Evolutionary conservation across 129 eudicot genomes (phyloP), one percentile per base, ranked within the genome.

Genomic region (Erigeron canadensis): DNA sequence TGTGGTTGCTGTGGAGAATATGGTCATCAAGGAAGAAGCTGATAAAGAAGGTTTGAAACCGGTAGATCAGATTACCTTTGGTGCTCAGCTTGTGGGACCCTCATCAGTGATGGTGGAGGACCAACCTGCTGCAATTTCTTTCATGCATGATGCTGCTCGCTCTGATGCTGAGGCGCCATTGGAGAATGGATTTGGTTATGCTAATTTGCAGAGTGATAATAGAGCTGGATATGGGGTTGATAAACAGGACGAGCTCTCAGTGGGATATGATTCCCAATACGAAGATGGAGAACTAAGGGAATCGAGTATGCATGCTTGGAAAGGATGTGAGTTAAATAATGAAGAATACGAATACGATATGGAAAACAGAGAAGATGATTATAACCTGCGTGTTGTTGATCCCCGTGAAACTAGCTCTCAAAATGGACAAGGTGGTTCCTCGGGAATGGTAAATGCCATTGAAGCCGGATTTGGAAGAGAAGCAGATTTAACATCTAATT

Each of bases 221-320:
- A 48, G 19, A 57, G 61, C 74, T 10, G 72, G 57, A 61, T 45
- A 64, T 54, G 83, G 54, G 65, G 75, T 71, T 63, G 83, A 78
- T 66, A 75, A 70, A 4, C 7, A 34, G 16, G 73, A 65, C 7
- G 80, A 74, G 63, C 15, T 44, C 11, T 72, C 78, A n/a, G 53
- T 23, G n/a, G 86, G 72, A 34, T 61, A 82, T 46, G 83, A 82
- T 69, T 78, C 86, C 10, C 83, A 69, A 10, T 82, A 60, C 15
- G 83, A 82, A 78, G 83, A 78, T 64, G 83, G 86, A 19, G 86
- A 82, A 65, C 54, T 74, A 10, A 62, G 80, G 51, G 86, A 82
- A 63, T 50, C 77, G 42, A 78, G 56, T 66, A 71, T 67, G 43
- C 77, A 58, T 19, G 21, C 77, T 10, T 74, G 83, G 83, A 77